A percentile compares a stretch with the other conserved stretches of the same genome.
These are phyloP conservation scores for Mycena alexandri DNA, from an alignment of 768 basidiomycete genomes.

Conservation along the genomic window DNA sequence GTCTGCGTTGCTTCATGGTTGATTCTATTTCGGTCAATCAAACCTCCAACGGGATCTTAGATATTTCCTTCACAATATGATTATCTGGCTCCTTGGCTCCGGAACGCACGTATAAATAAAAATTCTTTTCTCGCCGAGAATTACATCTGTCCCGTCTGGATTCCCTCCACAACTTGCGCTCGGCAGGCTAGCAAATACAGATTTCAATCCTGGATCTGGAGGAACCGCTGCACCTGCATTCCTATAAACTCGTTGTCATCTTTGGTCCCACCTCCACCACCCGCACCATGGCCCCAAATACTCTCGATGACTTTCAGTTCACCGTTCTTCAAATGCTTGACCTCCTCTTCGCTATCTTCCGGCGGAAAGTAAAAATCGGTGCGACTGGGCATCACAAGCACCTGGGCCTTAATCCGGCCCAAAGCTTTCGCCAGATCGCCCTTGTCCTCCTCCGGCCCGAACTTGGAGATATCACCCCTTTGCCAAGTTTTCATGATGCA, in stretches of 20 bases:
- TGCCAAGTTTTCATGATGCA: constrained; percentile 32
- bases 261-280: constrained; percentile 32
- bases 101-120: too few species aligned
- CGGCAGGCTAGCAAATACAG: too few species aligned
- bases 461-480: constrained; percentile 31
- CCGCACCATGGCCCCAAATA: constrained; percentile 36
- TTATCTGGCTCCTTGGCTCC: too few species aligned
- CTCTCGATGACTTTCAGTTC: constrained; percentile 34
- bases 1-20: too few species aligned
- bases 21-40: too few species aligned
- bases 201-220: background rate
- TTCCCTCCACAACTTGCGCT: too few species aligned
- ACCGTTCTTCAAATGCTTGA: constrained; percentile 32
- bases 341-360: constrained; percentile 32
- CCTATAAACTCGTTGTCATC: constrained; percentile 32
- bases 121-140: too few species aligned
- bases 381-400: constrained; percentile 33
- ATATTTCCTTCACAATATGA: too few species aligned
- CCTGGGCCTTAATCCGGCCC: constrained; percentile 29
- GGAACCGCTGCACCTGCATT: constrained; percentile 23
- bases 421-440: constrained; percentile 35
- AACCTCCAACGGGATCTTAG: too few species aligned
- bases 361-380: constrained; percentile 35
- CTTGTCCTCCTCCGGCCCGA: constrained; percentile 31
- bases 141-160: too few species aligned